These are phyloP conservation scores for Sphaerobolus stellatus DNA, from an alignment of 1,284 basidiomycete species.

Conservation along the genomic window DNA sequence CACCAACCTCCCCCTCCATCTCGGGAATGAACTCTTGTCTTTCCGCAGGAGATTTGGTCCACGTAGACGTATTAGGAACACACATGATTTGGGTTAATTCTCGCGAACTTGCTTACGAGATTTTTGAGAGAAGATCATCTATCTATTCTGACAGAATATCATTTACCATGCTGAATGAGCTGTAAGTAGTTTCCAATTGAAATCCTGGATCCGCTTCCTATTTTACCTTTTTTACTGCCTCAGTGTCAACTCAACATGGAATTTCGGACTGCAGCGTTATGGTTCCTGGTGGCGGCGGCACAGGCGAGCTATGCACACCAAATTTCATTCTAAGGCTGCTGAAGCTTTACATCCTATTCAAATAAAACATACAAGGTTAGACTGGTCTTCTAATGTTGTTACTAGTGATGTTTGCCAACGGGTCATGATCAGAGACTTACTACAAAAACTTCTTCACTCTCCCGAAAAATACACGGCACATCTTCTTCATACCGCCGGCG, in stretches of 20 bases:
- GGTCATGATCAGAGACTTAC: background rate
- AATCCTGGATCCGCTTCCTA: background rate
- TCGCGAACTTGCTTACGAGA: slow-evolving; percentile 9
- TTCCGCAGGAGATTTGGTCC: slow-evolving; percentile 16
- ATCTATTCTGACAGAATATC: slow-evolving; percentile 17
- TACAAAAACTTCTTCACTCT: background rate
- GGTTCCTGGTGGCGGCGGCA: background rate
- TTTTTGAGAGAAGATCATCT: slow-evolving; percentile 16
- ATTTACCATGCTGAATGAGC: background rate
- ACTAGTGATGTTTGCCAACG: too few species aligned
- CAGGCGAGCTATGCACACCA: background rate
- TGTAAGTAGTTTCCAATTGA: too few species aligned
- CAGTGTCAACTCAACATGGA: slow-evolving; percentile 14
- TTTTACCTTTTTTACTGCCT: background rate
- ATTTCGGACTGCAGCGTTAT: background rate
- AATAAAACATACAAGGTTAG: background rate
- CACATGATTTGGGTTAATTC: slow-evolving; percentile 17
- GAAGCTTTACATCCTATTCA: background rate
- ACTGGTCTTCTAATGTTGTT: too few species aligned
- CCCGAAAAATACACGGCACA: background rate
- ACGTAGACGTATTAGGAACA: slow-evolving; percentile 11
- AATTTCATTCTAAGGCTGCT: slow-evolving; percentile 8
- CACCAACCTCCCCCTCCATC: background rate
- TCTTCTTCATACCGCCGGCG: background rate
- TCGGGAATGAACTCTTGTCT: too few species aligned